A percentile compares a stretch with the other conserved stretches of the same genome.
phyloP scores from a whole-genome alignment of 2,329 filamentous ascomycete genomes.

The Dactylellina sp. region DNA sequence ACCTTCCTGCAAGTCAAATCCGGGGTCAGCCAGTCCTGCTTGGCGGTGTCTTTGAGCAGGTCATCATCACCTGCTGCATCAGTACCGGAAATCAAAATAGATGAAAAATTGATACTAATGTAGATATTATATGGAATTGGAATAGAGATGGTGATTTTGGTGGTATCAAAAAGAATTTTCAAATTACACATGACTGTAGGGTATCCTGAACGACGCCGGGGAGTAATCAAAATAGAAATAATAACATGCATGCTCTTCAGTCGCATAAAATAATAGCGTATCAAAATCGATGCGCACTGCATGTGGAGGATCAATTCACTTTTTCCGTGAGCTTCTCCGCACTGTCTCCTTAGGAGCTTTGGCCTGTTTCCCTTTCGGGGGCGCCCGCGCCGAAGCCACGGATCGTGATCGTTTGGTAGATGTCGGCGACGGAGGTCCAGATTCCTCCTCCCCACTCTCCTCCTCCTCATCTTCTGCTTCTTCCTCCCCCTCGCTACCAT shows the following conservation, averaged over 20 bases:
- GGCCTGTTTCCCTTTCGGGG: constrained; percentile 46
- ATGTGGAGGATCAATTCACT: constrained; percentile 5
- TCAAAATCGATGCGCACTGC: neutral
- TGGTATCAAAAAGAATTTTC: neutral
- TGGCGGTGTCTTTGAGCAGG: constrained; percentile 45
- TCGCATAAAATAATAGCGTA: too few relatives aligned
- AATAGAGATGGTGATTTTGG: too few relatives aligned
- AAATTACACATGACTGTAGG: neutral
- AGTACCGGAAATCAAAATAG: constrained; percentile 34
- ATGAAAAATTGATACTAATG: neutral
- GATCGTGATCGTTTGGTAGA: constrained; percentile 54
- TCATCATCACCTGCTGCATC: constrained; percentile 24
- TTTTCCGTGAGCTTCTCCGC: constrained; percentile 54
- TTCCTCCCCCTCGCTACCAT: constrained; percentile 63
- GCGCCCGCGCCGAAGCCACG: constrained; percentile 50
- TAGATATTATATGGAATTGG: too few relatives aligned
- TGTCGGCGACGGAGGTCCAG: constrained; percentile 34
- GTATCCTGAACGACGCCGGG: neutral
- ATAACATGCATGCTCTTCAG: neutral
- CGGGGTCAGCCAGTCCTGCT: constrained; percentile 34
- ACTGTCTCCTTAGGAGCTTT: constrained; percentile 51
- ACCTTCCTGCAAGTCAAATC: constrained; percentile 29
- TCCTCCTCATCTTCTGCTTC: constrained; percentile 63
- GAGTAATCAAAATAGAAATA: neutral
- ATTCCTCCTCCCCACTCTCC: constrained; percentile 62